Evolutionary conservation across 495 filamentous ascomycete genomes (phyloP).

Genomic region (Penicillium herquei): DNA sequence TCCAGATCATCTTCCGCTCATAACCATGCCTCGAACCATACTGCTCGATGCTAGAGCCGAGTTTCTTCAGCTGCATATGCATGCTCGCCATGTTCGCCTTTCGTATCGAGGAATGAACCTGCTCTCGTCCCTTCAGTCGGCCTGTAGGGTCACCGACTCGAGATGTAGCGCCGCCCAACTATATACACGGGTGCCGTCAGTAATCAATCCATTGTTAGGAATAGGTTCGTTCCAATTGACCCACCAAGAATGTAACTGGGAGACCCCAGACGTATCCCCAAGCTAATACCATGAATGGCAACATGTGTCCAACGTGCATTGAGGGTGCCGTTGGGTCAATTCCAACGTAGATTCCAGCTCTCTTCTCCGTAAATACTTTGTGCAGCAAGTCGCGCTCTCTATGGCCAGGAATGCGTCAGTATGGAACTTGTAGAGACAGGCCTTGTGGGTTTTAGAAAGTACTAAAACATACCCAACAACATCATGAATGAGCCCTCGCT

Average conservation of each 20-base stretch:
- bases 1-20: slow-evolving; percentile 58
- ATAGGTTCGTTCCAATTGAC: slow-evolving; percentile 10
- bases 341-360: slow-evolving; percentile 81
- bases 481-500: slow-evolving; percentile 76
- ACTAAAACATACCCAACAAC: slow-evolving; percentile 70
- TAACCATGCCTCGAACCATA: slow-evolving; percentile 63
- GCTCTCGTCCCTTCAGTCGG: slow-evolving; percentile 64
- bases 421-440: too few relatives aligned
- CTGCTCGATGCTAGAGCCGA: slow-evolving; percentile 69
- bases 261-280: slow-evolving; percentile 91
- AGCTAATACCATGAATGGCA: slow-evolving; percentile 90
- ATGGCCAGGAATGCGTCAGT: not conserved
- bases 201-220: too few relatives aligned
- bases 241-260: slow-evolving; percentile 65
- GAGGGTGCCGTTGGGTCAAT: slow-evolving; percentile 91
- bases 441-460: not conserved
- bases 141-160: slow-evolving; percentile 87
- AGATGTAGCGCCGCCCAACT: slow-evolving; percentile 83
- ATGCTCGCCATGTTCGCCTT: slow-evolving; percentile 72
- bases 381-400: slow-evolving; percentile 66
- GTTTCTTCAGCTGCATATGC: slow-evolving; percentile 72
- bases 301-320: slow-evolving; percentile 86
- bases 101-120: slow-evolving; percentile 51
- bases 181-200: not conserved
- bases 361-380: slow-evolving; percentile 63